These are phyloP conservation scores for Polytrichum formosum DNA, from an alignment of 225 moss, liverwort and hornwort genomes.

Conservation along the genomic window DNA sequence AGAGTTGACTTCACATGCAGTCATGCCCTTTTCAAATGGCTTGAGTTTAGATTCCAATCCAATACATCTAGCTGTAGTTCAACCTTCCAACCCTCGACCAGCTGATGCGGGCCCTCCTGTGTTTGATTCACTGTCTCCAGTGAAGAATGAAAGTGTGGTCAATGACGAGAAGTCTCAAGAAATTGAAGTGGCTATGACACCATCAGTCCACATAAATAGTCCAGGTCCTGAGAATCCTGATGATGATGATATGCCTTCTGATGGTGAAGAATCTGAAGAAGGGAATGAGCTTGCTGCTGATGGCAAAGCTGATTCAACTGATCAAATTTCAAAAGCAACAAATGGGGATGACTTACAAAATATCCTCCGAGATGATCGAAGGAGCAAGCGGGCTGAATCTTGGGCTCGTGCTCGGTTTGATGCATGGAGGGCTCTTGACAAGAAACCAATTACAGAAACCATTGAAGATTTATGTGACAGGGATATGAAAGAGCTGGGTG, in stretches of 20 bases:
- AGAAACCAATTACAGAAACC: slow-evolving; percentile 37
- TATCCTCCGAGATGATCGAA: slow-evolving; percentile 35
- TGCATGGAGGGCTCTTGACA: slow-evolving; percentile 51
- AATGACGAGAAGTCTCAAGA: slow-evolving; percentile 50
- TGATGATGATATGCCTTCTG: slow-evolving; percentile 50
- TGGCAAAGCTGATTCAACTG: slow-evolving; percentile 44
- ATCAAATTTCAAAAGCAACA: slow-evolving; percentile 24
- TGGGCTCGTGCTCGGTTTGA: slow-evolving; percentile 71
- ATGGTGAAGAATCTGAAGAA: slow-evolving; percentile 62
- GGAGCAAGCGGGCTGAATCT: slow-evolving; percentile 65
- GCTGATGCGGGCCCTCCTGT: slow-evolving; percentile 18
- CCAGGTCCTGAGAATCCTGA: slow-evolving; percentile 42
- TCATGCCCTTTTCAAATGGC: slow-evolving; percentile 37
- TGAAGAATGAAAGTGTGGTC: slow-evolving; percentile 45
- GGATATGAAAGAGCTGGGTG: slow-evolving; percentile 62
- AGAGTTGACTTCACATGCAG: slow-evolving; percentile 38
- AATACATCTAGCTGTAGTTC: slow-evolving; percentile 29
- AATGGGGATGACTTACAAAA: slow-evolving; percentile 44
- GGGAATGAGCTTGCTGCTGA: slow-evolving; percentile 47
- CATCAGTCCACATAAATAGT: slow-evolving; percentile 33
- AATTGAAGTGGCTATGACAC: slow-evolving; percentile 26
- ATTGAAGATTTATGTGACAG: slow-evolving; percentile 54
- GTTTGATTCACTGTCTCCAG: slow-evolving; percentile 40
- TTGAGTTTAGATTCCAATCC: slow-evolving; percentile 13
- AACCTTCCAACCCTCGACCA: slow-evolving; percentile 28